Evolutionary conservation across 1,284 basidiomycete genomes (phyloP), one percentile per base, ranked within the genome.

Genomic region (Somion occarium): DNA sequence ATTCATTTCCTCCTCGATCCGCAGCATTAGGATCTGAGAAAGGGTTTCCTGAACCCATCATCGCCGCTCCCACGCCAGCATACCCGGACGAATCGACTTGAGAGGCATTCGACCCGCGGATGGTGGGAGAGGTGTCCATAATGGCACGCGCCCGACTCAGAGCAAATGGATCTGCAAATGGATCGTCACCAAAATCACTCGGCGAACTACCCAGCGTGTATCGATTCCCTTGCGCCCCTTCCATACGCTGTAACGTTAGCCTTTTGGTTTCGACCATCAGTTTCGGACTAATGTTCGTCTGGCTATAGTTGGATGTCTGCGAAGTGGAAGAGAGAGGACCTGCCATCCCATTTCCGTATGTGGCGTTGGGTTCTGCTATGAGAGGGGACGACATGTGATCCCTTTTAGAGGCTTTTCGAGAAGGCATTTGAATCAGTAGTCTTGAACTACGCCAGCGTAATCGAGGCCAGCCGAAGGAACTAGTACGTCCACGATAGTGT

Each of bases 131-230:
- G 23, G 30, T 7, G 7, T 34, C 30, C 30, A 34, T 34, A 7
- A 34, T 7, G 7, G 7, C 30, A 34, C 30, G 30, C 30, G 30
- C 30, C 7, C 30, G 30, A 34, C 30, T 34, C 7, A 54, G 34
- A 5, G 50, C 39, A 41, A 43, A 43, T 26, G 60, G 56, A 52
- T 60, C 60, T 46, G 59, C 60, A 44, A 61, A 61, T 39, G 60
- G 60, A 46, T 61, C 53, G 26, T 47, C 51, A 19, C n/a, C 44
- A 7, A 15, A 7, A 34, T 34, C 30, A 15, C 30, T 34, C 7
- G 30, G 30, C 7, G 30, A 34, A 34, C 30, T 34, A 7, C 30
- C 30, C 15, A 34, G 30, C 30, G 30, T 34, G 30, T 34, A 34
- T 34, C 30, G 30, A n/a, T n/a, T n/a, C n/a, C n/a, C n/a, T 34